Evolutionary conservation across 805 yeast genomes (phyloP), one percentile per base, ranked within the genome.

Genomic region (Saccharomycopsis microspora): DNA sequence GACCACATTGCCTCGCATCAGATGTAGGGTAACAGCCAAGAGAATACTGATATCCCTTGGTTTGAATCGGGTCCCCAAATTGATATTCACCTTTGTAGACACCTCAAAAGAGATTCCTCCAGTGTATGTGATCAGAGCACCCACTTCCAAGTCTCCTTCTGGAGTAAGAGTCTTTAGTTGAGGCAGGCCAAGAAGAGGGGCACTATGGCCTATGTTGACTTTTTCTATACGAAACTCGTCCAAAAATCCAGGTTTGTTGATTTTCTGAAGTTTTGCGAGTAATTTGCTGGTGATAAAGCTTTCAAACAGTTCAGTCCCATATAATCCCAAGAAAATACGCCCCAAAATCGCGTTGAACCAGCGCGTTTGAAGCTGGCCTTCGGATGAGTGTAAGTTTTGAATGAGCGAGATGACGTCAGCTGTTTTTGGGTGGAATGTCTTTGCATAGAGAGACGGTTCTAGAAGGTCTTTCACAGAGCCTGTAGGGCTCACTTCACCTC

Each of bases 321-420:
- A 87, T 4, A 85, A 64, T 0, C 87, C 75, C 38, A 93, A 65
- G 58, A 89, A 93, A 8, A 90, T 55, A 49, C 98, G 70, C 0
- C 97, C 97, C 9, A 85, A 55, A 3, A 89, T 52, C 0, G 96
- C 96, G 63, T 93, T 93, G 28, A 93, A 62, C 98, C 97, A 93
- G 58, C 85, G 79, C 0, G 94, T 79, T 28, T 85, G 82, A 32
- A 83, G 63, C 57, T 87, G 93, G 1, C 86, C 87, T 56, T 85
- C 94, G 0, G 89, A 76, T 1, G 95, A 80, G 59, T 89, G 84
- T 38, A 89, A 63, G 1, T 82, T 75, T 55, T 83, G 88, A 46
- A 87, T 84, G 53, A 93, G 66, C 43, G 75, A 76, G 46, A 86
- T 71, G 71, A 84, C 76, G 58, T 87, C 85, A 3, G 72, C 67